A percentile compares a stretch with the other conserved stretches of the same genome.
Evolutionary conservation across 805 yeast species (phyloP).

Genomic region (Saccharomycopsis fodiens): DNA sequence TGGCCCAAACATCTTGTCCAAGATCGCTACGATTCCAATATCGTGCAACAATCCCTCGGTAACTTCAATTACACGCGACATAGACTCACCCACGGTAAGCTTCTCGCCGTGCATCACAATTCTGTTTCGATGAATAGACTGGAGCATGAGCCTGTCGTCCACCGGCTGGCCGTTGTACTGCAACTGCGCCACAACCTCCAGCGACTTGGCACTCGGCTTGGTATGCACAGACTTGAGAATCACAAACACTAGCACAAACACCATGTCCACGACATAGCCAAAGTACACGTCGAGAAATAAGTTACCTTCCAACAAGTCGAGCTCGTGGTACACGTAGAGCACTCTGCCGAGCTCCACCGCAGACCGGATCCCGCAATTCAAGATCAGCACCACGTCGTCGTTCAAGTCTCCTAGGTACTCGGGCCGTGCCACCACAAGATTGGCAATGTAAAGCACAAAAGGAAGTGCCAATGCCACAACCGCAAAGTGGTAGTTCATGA

Average conservation of each 20-base stretch:
- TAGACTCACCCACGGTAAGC: slow-evolving; percentile 33
- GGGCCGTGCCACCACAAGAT: slow-evolving; percentile 25
- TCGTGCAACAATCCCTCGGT: slow-evolving; percentile 36
- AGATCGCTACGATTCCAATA: slow-evolving; percentile 30
- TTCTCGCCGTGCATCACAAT: slow-evolving; percentile 22
- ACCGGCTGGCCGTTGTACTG: slow-evolving; percentile 7
- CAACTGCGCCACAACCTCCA: background rate
- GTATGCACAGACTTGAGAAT: slow-evolving; percentile 19
- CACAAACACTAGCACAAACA: slow-evolving; percentile 34
- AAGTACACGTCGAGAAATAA: slow-evolving; percentile 37
- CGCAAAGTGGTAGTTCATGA: slow-evolving; percentile 35
- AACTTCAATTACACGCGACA: slow-evolving; percentile 36
- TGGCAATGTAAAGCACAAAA: slow-evolving; percentile 33
- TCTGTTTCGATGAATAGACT: slow-evolving; percentile 22
- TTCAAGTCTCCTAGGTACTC: slow-evolving; percentile 31
- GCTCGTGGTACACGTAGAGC: slow-evolving; percentile 28
- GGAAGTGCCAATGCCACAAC: slow-evolving; percentile 37
- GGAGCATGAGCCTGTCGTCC: slow-evolving; percentile 22
- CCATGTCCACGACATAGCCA: slow-evolving; percentile 37
- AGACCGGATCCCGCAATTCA: slow-evolving; percentile 35
- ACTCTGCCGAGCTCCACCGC: slow-evolving; percentile 34
- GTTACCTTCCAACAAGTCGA: slow-evolving; percentile 38
- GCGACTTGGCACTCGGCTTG: slow-evolving; percentile 10
- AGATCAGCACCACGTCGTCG: slow-evolving; percentile 34
- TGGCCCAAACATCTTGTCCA: slow-evolving; percentile 20